phyloP scores from a whole-genome alignment of 768 basidiomycete genomes.

The Naganishia onofrii region DNA sequence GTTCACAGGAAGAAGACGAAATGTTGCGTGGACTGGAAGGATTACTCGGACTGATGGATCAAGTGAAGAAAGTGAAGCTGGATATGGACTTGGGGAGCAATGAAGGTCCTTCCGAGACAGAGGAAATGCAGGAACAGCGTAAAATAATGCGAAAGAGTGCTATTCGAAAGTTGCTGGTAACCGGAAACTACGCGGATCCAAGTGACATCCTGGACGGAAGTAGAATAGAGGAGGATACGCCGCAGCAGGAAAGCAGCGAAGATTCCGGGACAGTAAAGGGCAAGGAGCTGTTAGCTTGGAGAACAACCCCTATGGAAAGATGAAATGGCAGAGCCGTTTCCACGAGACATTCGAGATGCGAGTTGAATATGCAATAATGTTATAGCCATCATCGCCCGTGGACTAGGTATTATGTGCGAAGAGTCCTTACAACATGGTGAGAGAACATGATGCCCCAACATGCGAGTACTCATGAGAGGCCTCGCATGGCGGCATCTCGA shows the following conservation, averaged over 20 bases:
- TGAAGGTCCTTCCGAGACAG: background rate
- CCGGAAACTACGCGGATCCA: conserved; percentile 24
- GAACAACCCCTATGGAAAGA: conserved; percentile 17
- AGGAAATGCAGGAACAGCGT: background rate
- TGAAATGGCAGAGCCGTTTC: background rate
- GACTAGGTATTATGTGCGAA: conserved; percentile 4
- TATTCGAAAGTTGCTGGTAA: conserved; percentile 22
- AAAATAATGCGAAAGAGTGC: conserved; percentile 7
- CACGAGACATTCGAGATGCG: background rate
- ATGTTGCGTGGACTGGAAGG: conserved; percentile 19
- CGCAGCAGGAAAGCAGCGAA: background rate
- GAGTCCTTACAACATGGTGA: background rate
- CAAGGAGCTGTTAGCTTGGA: conserved; percentile 24
- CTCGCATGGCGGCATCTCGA: background rate
- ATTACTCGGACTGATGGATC: conserved; percentile 30
- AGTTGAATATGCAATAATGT: background rate
- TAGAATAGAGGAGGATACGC: conserved; percentile 3
- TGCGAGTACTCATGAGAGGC: background rate
- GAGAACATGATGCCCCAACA: background rate
- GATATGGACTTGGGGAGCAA: background rate
- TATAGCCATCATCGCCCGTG: background rate
- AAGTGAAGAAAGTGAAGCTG: conserved; percentile 29
- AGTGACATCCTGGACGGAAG: conserved; percentile 30
- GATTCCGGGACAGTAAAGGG: conserved; percentile 13
- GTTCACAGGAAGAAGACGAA: conserved; percentile 23